A percentile compares a stretch with the other conserved stretches of the same genome.
Conservation (phyloP, 1,284 basidiomycete species). For the Sparassis latifolia region DNA sequence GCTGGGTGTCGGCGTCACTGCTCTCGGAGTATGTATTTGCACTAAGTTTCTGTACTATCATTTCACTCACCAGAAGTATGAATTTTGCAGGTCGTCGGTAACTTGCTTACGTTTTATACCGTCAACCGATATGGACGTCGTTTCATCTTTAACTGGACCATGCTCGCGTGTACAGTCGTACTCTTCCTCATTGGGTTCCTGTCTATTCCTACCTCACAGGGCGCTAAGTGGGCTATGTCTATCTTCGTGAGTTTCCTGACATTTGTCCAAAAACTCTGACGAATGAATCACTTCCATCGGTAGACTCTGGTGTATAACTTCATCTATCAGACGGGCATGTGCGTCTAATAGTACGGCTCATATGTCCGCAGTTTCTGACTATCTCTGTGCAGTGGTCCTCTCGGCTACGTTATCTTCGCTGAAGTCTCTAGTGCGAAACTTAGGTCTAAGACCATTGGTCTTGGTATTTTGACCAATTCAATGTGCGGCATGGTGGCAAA, state of each 20-base stretch:
- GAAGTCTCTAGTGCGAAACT: constrained; percentile 8
- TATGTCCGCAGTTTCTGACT: neutral
- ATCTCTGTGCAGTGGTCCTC: constrained; percentile 3
- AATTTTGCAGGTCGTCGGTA: constrained; percentile 6
- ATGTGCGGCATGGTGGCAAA: constrained; percentile 9
- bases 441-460: constrained; percentile 8
- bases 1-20: constrained; percentile 7
- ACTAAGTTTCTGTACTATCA: neutral
- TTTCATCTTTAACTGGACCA: constrained; percentile 6
- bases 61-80: neutral
- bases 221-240: constrained; percentile 8
- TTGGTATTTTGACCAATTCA: constrained; percentile 9
- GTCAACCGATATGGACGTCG: constrained; percentile 7
- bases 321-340: constrained; percentile 7
- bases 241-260: constrained; percentile 1
- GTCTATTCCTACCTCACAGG: constrained; percentile 4
- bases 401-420: constrained; percentile 9
- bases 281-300: neutral
- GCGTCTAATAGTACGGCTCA: neutral
- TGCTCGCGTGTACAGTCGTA: constrained; percentile 5
- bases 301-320: constrained; percentile 9
- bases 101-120: constrained; percentile 7
- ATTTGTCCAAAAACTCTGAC: neutral
- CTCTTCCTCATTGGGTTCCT: constrained; percentile 8
- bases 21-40: constrained; percentile 2